A percentile compares a stretch with the other conserved stretches of the same genome.
These are phyloP conservation scores for Albophoma yamanashiensis DNA, from an alignment of 2,329 filamentous ascomycete genomes.

Conservation along the genomic window DNA sequence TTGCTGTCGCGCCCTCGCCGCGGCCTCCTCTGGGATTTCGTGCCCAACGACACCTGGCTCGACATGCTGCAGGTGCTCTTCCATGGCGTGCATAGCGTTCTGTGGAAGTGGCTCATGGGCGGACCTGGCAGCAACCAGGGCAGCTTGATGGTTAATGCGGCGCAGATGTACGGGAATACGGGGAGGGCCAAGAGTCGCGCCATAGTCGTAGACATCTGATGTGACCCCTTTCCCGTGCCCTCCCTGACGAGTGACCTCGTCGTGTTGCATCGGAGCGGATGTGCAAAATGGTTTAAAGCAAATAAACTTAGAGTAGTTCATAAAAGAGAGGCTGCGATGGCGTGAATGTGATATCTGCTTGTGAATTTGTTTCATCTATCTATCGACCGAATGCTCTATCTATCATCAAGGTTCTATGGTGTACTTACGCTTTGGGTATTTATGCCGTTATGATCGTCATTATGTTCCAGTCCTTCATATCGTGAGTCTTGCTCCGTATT, in stretches of 20 bases:
- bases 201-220: constrained; percentile 23
- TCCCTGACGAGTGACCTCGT: no score
- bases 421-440: not conserved
- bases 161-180: constrained; percentile 43
- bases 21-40: constrained; percentile 32
- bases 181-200: constrained; percentile 33
- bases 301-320: not conserved
- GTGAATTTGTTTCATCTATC: not conserved
- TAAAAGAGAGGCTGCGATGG: not conserved
- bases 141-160: constrained; percentile 45
- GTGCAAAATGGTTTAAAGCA: not conserved
- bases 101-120: constrained; percentile 47
- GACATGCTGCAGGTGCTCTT: constrained; percentile 32
- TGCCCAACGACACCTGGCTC: constrained; percentile 35
- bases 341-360: not conserved
- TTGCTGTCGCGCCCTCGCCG: constrained; percentile 36
- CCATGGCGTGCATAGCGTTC: constrained; percentile 34
- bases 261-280: not conserved
- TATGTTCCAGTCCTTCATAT: not conserved
- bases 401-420: not conserved
- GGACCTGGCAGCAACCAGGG: constrained; percentile 39
- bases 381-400: not conserved
- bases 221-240: not conserved
- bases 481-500: not conserved
- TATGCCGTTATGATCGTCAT: not conserved